Evolutionary conservation across 139 green algal species (phyloP), one percentile per base, ranked within the genome.

Genomic region (Haematococcus sp.): DNA sequence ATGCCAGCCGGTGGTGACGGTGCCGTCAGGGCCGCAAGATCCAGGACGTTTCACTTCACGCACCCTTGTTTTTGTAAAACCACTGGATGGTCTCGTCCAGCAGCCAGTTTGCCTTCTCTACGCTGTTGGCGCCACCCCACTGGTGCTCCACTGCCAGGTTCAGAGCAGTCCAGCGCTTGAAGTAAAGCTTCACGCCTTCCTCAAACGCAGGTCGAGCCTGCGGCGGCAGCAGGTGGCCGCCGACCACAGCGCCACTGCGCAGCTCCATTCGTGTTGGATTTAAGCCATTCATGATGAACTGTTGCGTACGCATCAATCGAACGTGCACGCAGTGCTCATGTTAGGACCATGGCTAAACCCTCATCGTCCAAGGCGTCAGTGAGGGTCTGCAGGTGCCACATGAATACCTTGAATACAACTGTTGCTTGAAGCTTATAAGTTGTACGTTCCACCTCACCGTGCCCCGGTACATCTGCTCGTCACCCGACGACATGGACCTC

Each of bases 101-200:
- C 15, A 97, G 60, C 11, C 82, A 64, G 20, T 92, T 43, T 22
- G 86, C 93, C 71, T 98, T 98, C 11, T 92, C 78, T 1, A 22
- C 59, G 56, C 87, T 95, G 43, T 85, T 72, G 43, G 55, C 49
- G 0, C 94, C 94, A 1, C 94, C 94, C 94, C 94, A 98, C 65
- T 92, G 70, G 70, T 97, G 93, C 60, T 94, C 85, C 28, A 98
- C 84, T 19, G 93, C 94, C 32, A 98, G 81, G 52, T 77, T 66
- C 55, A 98, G 84, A 19, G 94, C 94, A 11, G 94, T 97, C 94
- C 94, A 98, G 20, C 86, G 77, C 0, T 67, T 56, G 19, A 97
- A 91, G 2, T 95, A 44, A 0, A 93, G 60, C 0, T 71, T 52
- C 0, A 85, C 79, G 2, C 92, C 92, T 67, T 96, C 89, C 73